Evolutionary conservation across 306 rosid genomes (phyloP).

Genomic region (Cucurbita argyrosperma): DNA sequence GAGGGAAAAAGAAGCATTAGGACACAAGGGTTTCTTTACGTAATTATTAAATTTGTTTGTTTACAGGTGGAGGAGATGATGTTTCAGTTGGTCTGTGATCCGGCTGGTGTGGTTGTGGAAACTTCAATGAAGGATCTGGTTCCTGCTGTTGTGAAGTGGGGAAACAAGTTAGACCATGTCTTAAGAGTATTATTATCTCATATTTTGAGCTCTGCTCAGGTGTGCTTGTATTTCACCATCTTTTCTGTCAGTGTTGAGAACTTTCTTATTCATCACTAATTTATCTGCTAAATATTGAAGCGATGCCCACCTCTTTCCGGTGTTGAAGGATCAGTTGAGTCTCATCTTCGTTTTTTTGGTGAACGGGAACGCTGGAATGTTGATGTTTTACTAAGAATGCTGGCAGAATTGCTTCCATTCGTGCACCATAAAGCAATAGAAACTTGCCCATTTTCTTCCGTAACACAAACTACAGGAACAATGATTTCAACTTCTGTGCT

Average conservation of each 20-base stretch:
- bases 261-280: neutral
- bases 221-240: slow-evolving; percentile 16
- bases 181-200: slow-evolving; percentile 56
- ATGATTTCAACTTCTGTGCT: slow-evolving; percentile 53
- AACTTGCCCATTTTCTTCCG: slow-evolving; percentile 60
- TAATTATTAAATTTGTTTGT: slow-evolving; percentile 25
- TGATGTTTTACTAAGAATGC: slow-evolving; percentile 66
- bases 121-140: slow-evolving; percentile 62
- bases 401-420: slow-evolving; percentile 51
- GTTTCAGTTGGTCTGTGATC: slow-evolving; percentile 92
- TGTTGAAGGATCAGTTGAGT: slow-evolving; percentile 91
- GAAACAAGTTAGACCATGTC: slow-evolving; percentile 69
- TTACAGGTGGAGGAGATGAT: slow-evolving; percentile 90
- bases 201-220: slow-evolving; percentile 62
- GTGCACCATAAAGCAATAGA: slow-evolving; percentile 57
- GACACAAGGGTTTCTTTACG: slow-evolving; percentile 11
- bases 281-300: slow-evolving; percentile 31
- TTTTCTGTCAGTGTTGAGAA: slow-evolving; percentile 4
- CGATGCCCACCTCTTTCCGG: slow-evolving; percentile 93
- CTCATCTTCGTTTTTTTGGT: slow-evolving; percentile 78
- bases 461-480: slow-evolving; percentile 35
- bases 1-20: slow-evolving; percentile 8
- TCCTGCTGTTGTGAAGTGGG: slow-evolving; percentile 87
- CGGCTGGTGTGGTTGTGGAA: slow-evolving; percentile 93
- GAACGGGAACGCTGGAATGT: slow-evolving; percentile 94